Percentiles rank a stretch among this genome's conserved stretches.
These are phyloP conservation scores for Zangia roseola DNA, from an alignment of 768 basidiomycete genomes.

Conservation along the genomic window DNA sequence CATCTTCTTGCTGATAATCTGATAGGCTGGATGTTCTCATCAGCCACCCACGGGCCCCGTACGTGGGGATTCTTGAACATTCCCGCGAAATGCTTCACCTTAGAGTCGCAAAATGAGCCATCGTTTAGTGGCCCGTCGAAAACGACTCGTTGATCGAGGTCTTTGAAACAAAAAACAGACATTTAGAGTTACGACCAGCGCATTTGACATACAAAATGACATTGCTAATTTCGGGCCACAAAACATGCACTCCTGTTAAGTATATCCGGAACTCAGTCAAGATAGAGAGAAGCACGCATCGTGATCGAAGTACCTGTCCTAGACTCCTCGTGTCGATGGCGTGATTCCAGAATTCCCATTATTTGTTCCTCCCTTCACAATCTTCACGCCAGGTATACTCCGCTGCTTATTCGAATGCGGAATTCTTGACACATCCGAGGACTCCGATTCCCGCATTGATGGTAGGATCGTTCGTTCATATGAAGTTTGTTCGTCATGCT, in stretches of 20 bases:
- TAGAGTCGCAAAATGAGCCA: neutral
- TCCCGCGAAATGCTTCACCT: constrained; percentile 17
- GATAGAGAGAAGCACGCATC: neutral
- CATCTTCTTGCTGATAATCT: no score
- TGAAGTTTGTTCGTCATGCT: neutral
- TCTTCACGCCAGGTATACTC: constrained; percentile 34
- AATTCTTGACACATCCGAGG: constrained; percentile 15
- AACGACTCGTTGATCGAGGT: neutral
- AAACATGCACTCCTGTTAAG: neutral
- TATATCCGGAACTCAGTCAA: constrained; percentile 7
- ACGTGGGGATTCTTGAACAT: constrained; percentile 2
- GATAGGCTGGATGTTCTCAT: no score
- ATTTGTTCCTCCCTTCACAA: constrained; percentile 22
- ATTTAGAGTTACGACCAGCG: neutral
- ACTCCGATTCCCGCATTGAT: constrained; percentile 5
- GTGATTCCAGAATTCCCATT: constrained; percentile 10
- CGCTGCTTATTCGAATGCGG: constrained; percentile 22
- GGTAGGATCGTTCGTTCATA: neutral
- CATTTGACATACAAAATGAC: neutral
- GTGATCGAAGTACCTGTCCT: constrained; percentile 1
- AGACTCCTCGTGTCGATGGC: constrained; percentile 8
- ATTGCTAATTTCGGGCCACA: constrained; percentile 5
- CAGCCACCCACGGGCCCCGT: neutral
- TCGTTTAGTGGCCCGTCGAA: neutral
- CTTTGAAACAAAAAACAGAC: neutral